A percentile compares a stretch with the other conserved stretches of the same genome.
Conservation (phyloP, 2,329 filamentous ascomycete species). For the Gaeumannomyces sp. region DNA sequence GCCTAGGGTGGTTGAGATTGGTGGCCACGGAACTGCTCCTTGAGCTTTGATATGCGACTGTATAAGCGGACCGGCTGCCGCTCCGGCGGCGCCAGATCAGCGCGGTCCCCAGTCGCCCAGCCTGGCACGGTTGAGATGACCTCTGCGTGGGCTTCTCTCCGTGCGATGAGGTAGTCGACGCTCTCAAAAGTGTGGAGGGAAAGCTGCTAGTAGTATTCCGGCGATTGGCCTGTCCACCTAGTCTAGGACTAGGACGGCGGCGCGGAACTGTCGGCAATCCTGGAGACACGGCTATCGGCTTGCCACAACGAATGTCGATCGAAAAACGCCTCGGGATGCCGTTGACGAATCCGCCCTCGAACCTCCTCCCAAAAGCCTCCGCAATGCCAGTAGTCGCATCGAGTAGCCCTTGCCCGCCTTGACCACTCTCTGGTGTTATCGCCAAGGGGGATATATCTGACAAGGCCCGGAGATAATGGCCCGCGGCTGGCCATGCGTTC, state of each 20-base stretch:
- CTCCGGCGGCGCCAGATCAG: background rate
- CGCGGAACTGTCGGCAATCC: background rate
- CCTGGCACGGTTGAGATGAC: background rate
- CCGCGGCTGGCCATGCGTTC: background rate
- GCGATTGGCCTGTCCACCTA: background rate
- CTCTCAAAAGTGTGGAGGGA: no score
- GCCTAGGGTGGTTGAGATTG: background rate
- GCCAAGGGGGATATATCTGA: background rate
- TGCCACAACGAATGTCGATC: background rate
- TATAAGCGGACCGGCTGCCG: background rate
- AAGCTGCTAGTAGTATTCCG: no score
- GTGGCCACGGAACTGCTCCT: background rate
- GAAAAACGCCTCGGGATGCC: background rate
- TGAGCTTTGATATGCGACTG: background rate
- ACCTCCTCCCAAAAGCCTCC: background rate
- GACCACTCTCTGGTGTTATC: background rate
- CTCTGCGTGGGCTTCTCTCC: background rate
- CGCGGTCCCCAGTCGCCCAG: background rate
- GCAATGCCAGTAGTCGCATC: constrained; percentile 1
- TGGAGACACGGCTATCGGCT: background rate
- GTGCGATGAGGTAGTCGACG: background rate
- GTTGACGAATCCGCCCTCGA: constrained; percentile 1
- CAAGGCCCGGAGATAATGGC: background rate
- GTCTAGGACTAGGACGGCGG: constrained; percentile 1
- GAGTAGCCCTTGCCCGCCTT: background rate